Evolutionary conservation across 345 rosid genomes (phyloP), one percentile per base, ranked within the genome.

Genomic region (Ceriops zippeliana): DNA sequence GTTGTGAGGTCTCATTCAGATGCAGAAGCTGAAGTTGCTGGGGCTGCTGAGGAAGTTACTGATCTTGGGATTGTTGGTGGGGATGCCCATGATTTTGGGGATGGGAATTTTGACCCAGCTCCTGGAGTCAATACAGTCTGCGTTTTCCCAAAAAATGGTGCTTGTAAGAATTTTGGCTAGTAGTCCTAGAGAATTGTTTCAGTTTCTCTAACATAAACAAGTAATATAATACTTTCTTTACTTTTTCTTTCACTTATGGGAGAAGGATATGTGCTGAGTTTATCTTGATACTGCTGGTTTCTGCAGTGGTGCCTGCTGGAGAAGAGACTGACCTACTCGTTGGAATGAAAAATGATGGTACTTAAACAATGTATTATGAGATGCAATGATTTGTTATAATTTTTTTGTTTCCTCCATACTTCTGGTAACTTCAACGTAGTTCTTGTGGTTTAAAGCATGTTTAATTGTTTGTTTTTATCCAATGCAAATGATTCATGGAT

Each of bases 311-410:
- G 61, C 66, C 79, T 51, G 92, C 96, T 62, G 99, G 97, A 66
- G 80, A 74, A 75, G 96, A 91, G 78, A 75, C 93, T 66, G 93
- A 89, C 72, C 73, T 95, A 21, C 87, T 91, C 21, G 93, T 85
- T 71, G 99, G 97, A 67, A 58, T 95, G 73, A 92, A 88, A 80
- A 91, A 91, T 67, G 87, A 85, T 77, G 99, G 99, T 95, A 86
- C 67, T 30, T 57, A n/a, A 56, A 13, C 19, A 15, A 2, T 42
- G 11, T 15, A 42, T 42, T 11, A 15, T 42, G 5, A 13, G 49
- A 42, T 42, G 49, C 49, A 42, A 42, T 42, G 49, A 42, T 11
- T 42, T 42, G 17, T 15, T 42, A 42, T 42, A 42, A 17, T 42
- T 13, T 42, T 58, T 56, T 56, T 61, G 13, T 24, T 31, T 34